Evolutionary conservation across 306 rosid genomes (phyloP), one percentile per base, ranked within the genome.

Genomic region (Lablab purpureus): DNA sequence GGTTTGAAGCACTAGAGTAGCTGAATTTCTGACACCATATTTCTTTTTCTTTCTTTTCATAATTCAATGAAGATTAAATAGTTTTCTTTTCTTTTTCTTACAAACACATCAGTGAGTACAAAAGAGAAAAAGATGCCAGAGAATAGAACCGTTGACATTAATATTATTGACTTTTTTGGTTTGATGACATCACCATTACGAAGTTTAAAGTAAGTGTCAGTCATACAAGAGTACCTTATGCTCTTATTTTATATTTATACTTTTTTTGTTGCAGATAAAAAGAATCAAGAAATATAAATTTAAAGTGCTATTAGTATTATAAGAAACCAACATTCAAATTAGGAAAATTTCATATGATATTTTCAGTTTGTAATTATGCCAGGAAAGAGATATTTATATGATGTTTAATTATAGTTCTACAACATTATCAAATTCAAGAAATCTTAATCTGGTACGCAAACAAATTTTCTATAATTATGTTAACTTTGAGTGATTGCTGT

Each of bases 141-240:
- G 25, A 65, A 65, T 65, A 17, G 71, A 65, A 65, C 28, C 28
- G 7, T 36, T 65, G 71, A 65, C 71, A 65, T 65, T 4, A 34
- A 36, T 25, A n/a, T 34, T 30, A 32, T 6, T 8, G 10, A 30
- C 41, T 7, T 62, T 63, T 63, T 28, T 30, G 6, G 23, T 63
- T 15, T 7, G 45, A 14, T 63, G 69, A 63, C 69, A 34, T 30
- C 69, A 32, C 0, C 50, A 36, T 18, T 65, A n/a, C 50, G 1
- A 65, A 19, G 49, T 37, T 3, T 18, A 36, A 34, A 30, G 67
- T 60, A 60, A 43, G 32, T 60, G 22, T 5, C 67, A 14, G 7
- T 25, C 49, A 12, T 11, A 34, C 1, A 34, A 34, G 8, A 34
- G 40, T 34, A 34, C 8, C 40, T 34, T 1, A 34, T 6, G 9